Evolutionary conservation across 306 rosid species (phyloP).

Genomic region (Dryas drummondii): DNA sequence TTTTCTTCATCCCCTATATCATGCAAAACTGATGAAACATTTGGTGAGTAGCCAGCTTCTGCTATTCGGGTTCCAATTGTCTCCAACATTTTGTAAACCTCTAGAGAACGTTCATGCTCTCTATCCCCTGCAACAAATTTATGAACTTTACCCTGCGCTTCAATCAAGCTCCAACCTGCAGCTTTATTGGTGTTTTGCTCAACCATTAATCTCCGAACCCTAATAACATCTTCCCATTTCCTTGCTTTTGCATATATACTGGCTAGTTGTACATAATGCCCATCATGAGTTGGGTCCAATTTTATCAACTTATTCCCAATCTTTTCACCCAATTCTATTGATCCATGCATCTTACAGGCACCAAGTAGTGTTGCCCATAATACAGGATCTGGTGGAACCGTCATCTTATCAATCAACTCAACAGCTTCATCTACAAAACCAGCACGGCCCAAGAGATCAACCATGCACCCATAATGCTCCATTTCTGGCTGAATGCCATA

Average conservation of each 20-base stretch:
- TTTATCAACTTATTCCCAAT: conserved; percentile 66
- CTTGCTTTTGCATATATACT: conserved; percentile 67
- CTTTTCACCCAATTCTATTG: conserved; percentile 59
- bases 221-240: conserved; percentile 78
- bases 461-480: conserved; percentile 94
- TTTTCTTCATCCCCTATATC: conserved; percentile 54
- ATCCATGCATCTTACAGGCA: conserved; percentile 70
- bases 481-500: conserved; percentile 62
- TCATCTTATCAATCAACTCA: conserved; percentile 52
- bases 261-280: conserved; percentile 77
- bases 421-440: conserved; percentile 65
- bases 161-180: conserved; percentile 86
- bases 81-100: conserved; percentile 62
- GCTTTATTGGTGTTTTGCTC: conserved; percentile 47
- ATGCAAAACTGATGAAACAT: conserved; percentile 39
- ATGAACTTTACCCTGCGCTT: conserved; percentile 66
- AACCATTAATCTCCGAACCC: conserved; percentile 61
- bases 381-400: conserved; percentile 55
- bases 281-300: conserved; percentile 71
- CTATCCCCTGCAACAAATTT: conserved; percentile 69
- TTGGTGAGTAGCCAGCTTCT: conserved; percentile 51
- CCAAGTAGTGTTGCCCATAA: conserved; percentile 73
- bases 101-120: conserved; percentile 48
- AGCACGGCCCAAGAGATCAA: conserved; percentile 67
- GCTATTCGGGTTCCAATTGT: conserved; percentile 40